These are phyloP conservation scores for Elsinoe necatrix DNA, from an alignment of 2,329 filamentous ascomycete genomes.

Conservation along the genomic window DNA sequence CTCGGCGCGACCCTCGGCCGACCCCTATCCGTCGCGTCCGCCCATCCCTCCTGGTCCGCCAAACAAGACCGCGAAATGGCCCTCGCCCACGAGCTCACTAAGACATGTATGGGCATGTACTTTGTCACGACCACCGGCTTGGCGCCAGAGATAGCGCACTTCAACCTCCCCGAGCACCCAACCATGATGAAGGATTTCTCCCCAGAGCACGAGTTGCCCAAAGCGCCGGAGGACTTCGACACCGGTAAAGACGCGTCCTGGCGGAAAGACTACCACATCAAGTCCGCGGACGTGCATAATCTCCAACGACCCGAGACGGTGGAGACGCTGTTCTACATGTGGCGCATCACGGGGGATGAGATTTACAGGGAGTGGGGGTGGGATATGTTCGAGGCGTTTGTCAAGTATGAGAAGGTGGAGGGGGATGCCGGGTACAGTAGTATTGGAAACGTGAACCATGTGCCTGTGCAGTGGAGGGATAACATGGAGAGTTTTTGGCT, in stretches of 20 bases:
- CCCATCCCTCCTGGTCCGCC: slow-evolving; percentile 60
- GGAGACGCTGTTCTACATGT: slow-evolving; percentile 98
- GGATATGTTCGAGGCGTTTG: slow-evolving; percentile 94
- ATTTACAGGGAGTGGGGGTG: slow-evolving; percentile 94
- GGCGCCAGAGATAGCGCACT: slow-evolving; percentile 92
- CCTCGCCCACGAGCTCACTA: slow-evolving; percentile 82
- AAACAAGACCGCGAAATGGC: slow-evolving; percentile 79
- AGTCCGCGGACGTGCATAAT: slow-evolving; percentile 79
- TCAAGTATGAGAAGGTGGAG: slow-evolving; percentile 71
- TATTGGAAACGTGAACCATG: slow-evolving; percentile 61
- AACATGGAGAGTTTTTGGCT: slow-evolving; percentile 99
- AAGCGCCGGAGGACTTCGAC: slow-evolving; percentile 38
- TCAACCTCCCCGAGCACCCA: slow-evolving; percentile 64
- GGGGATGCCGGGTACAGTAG: slow-evolving; percentile 77
- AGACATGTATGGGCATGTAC: slow-evolving; percentile 98
- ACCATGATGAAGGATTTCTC: slow-evolving; percentile 49
- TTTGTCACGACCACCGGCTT: slow-evolving; percentile 80
- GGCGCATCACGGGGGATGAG: slow-evolving; percentile 85
- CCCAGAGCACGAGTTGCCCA: slow-evolving; percentile 26
- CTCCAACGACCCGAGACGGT: slow-evolving; percentile 92
- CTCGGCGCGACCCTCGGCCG: slow-evolving; percentile 75
- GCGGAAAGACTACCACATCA: slow-evolving; percentile 71
- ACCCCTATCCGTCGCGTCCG: slow-evolving; percentile 65
- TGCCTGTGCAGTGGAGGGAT: slow-evolving; percentile 64
- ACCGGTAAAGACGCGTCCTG: slow-evolving; percentile 49